Base-by-base conservation (phyloP, 2,329 filamentous ascomycete genomes). In the Botryosphaeria dothidea region DNA sequence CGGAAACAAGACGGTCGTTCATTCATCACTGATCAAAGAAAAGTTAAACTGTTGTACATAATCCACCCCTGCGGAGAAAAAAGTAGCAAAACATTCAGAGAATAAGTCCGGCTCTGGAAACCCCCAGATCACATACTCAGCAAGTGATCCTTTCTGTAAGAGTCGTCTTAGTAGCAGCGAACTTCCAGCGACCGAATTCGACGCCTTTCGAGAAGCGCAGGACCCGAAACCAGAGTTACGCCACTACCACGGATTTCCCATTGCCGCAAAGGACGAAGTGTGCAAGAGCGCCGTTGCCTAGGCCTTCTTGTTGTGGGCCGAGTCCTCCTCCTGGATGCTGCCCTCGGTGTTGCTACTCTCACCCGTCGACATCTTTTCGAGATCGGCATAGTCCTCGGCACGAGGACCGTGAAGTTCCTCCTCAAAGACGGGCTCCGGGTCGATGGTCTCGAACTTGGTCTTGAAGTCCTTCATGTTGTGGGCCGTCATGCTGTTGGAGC, bases 361-460 rank as follows among this genome's bases (percentile, higher is more conserved):
- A 29, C 74, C 72, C 27, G 79, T 83, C 72, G 81, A 83, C 74
- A 82, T 79, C 78, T 85, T 83, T 72, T 81, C 78, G 31, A 81
- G 72, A 45, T 70, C 72, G 66, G 85, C 80, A 66, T 84, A 77
- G 67, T 89, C 85, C 60, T 87, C 86, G 29, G 82, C 81, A 60
- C 79, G 72, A 19, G 89, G 85, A 31, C 92, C 92, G 74, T 96
- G 92, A 66, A 95, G 68, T 63, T 87, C 86, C 80, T 97, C 93
- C 78, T 98, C 93, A 71, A 97, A 97, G 74, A 96, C 91, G 45
- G 93, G 93, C 74, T 98, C 94, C 19, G 87, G 84, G 72, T 98
- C 95, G 76, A 92, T 85, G 71, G 91, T 84, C 80, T 99, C 95
- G 77, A 97, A 98, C 83, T 99, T 99, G 80, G 93, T 96, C 86